These are phyloP conservation scores for Neolentinus lepideus DNA, from an alignment of 1,284 basidiomycete species.

Conservation along the genomic window DNA sequence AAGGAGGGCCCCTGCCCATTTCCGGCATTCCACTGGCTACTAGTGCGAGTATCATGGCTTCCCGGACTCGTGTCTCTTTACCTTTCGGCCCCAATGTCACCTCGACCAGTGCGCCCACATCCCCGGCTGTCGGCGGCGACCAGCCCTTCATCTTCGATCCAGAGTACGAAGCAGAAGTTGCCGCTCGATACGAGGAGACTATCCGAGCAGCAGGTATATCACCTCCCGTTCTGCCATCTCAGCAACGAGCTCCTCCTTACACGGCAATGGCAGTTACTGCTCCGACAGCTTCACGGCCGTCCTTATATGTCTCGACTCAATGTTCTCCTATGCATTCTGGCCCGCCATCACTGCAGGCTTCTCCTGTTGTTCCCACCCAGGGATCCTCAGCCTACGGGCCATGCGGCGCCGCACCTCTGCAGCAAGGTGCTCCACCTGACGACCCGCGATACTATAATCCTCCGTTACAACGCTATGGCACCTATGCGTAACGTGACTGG, in stretches of 20 bases:
- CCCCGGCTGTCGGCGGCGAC: slow-evolving; percentile 9
- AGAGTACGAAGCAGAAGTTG: slow-evolving; percentile 10
- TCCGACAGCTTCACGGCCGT: background rate
- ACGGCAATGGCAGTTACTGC: background rate
- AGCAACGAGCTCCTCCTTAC: background rate
- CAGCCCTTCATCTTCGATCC: slow-evolving; percentile 15
- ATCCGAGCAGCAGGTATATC: background rate
- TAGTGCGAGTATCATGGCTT: background rate
- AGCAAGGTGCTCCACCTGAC: background rate
- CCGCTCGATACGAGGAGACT: background rate
- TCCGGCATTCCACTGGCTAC: background rate
- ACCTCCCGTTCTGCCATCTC: background rate
- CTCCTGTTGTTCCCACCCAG: background rate
- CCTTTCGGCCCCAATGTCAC: background rate
- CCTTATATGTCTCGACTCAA: background rate
- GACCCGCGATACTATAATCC: background rate
- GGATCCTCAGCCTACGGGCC: background rate
- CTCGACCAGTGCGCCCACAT: background rate
- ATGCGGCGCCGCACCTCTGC: background rate
- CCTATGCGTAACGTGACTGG: background rate
- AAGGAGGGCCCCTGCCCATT: background rate
- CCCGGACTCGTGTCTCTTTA: background rate
- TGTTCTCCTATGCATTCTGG: background rate
- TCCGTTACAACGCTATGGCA: background rate
- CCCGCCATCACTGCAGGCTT: background rate